Conservation (phyloP, 2,329 filamentous ascomycete genomes). For the Fusarium pseudocircinatum region DNA sequence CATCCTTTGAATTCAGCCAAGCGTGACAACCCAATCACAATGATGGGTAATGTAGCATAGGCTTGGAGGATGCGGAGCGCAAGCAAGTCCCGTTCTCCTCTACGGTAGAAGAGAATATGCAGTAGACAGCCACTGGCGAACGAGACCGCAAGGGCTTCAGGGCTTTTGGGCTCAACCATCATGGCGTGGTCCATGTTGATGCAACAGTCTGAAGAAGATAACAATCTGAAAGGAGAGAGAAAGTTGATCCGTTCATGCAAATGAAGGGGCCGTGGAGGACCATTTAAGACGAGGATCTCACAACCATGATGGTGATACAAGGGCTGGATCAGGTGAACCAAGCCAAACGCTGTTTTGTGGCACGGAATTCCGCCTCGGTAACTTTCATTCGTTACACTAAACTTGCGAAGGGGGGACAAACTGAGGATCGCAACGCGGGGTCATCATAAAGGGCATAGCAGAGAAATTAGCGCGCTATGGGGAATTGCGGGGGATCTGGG, state of each 20-base stretch:
- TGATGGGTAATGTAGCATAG: not conserved
- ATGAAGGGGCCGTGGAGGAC: not conserved
- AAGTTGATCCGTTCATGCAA: not conserved
- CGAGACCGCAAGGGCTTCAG: not conserved
- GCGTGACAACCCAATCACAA: not conserved
- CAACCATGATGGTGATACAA: not conserved
- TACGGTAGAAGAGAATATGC: constrained; percentile 36
- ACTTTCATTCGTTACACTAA: not conserved
- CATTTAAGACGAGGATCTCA: not conserved
- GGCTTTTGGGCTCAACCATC: not conserved
- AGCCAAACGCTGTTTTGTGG: not conserved
- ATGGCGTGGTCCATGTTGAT: not conserved
- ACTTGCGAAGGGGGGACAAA: not conserved
- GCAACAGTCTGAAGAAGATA: not conserved
- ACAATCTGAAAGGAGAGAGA: not conserved
- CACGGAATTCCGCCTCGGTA: not conserved
- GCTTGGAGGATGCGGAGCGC: constrained; percentile 18
- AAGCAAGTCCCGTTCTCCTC: constrained; percentile 42
- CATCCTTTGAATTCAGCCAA: not conserved
- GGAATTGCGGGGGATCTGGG: not conserved
- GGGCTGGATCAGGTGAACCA: not conserved
- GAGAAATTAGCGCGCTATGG: not conserved
- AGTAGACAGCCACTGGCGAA: constrained; percentile 1
- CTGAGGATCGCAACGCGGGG: not conserved
- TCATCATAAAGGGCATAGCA: not conserved